Conservation (phyloP, 371 early-diverging fungal genomes). For the Mortierella sp. region DNA sequence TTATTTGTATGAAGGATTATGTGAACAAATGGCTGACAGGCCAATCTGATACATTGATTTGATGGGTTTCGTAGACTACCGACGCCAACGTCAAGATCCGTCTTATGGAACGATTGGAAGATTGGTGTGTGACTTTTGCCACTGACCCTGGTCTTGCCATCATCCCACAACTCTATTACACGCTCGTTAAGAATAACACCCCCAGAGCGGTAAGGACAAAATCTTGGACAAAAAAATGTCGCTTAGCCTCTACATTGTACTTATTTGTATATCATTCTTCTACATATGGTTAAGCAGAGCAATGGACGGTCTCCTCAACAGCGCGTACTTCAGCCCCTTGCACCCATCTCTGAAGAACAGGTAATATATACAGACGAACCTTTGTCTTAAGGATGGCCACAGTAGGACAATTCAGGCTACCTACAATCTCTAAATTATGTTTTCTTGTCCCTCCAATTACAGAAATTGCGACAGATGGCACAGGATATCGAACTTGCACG, state of each 20-base stretch:
- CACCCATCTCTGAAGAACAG: too few species aligned
- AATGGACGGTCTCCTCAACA: too few species aligned
- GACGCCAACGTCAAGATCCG: conserved; percentile 56
- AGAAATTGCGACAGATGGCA: conserved; percentile 52
- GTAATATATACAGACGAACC: too few species aligned
- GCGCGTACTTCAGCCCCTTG: too few species aligned
- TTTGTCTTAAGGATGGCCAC: too few species aligned
- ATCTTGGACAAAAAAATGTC: background rate
- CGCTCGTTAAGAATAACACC: conserved; percentile 38
- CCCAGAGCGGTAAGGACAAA: conserved; percentile 25
- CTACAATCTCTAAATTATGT: too few species aligned
- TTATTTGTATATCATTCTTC: too few species aligned
- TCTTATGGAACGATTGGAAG: conserved; percentile 50
- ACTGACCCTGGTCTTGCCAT: conserved; percentile 44
- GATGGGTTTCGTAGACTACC: conserved; percentile 26
- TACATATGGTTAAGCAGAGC: too few species aligned
- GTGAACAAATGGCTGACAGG: background rate
- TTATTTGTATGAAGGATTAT: background rate
- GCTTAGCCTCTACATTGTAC: background rate
- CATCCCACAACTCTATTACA: conserved; percentile 48
- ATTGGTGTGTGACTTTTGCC: conserved; percentile 37
- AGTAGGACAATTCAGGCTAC: too few species aligned
- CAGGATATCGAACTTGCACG: conserved; percentile 57
- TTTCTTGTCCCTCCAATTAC: background rate
- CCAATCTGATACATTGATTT: conserved; percentile 1